phyloP scores from a whole-genome alignment of 2,329 filamentous ascomycete species.

The Pseudogymnoascus sp. region DNA sequence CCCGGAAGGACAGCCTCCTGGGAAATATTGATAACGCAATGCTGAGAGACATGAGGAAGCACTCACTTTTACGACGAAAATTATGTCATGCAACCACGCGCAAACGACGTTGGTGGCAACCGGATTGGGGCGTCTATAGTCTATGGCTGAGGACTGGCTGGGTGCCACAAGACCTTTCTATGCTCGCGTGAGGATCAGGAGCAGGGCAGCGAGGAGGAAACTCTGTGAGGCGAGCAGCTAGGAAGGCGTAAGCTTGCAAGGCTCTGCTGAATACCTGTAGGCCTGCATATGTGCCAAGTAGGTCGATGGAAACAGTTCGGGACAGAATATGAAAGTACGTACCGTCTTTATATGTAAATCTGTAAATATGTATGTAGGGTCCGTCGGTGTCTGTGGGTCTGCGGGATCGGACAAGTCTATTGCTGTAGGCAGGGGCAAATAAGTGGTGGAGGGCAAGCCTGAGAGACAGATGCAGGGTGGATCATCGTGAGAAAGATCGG shows the following conservation, averaged over 20 bases:
- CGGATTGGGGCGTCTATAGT: neutral
- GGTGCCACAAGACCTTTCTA: constrained; percentile 1
- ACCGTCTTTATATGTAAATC: constrained; percentile 1
- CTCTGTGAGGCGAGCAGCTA: neutral
- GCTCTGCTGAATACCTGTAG: neutral
- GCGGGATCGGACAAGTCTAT: neutral
- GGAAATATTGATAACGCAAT: neutral
- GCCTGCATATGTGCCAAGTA: constrained; percentile 5
- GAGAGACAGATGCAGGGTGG: neutral
- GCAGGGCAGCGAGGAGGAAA: neutral
- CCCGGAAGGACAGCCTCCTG: neutral
- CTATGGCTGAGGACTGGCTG: neutral
- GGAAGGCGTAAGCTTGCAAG: neutral
- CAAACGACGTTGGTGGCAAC: neutral
- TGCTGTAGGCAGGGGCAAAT: neutral
- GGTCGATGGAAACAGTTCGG: neutral
- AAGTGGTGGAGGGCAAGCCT: neutral
- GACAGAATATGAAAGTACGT: neutral
- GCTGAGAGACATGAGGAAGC: neutral
- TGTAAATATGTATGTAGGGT: constrained; percentile 6
- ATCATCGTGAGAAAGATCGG: neutral
- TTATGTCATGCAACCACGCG: neutral
- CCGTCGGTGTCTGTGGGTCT: neutral
- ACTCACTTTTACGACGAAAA: neutral
- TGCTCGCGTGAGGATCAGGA: constrained; percentile 2